Evolutionary conservation across 1,139 yeast genomes (phyloP).

Genomic region (Lodderomyces jiufengensis): DNA sequence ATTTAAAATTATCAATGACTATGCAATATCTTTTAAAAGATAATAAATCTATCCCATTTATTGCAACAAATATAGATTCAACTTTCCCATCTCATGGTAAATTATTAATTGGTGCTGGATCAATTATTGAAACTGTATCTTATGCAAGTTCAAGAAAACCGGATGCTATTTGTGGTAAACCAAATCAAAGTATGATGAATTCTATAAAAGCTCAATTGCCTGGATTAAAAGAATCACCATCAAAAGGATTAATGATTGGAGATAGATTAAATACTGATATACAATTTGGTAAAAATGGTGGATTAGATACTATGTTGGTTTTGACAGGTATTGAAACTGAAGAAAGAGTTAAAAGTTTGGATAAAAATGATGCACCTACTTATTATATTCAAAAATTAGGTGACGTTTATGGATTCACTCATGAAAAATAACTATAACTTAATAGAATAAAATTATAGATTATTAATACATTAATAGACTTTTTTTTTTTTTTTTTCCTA

Average conservation of each 20-base stretch:
- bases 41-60: slow-evolving; percentile 64
- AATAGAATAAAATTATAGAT: not conserved
- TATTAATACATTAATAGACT: too few relatives aligned
- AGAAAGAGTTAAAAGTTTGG: slow-evolving; percentile 44
- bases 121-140: slow-evolving; percentile 78
- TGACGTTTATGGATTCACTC: slow-evolving; percentile 56
- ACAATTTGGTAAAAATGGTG: slow-evolving; percentile 85
- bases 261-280: slow-evolving; percentile 95
- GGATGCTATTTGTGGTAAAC: slow-evolving; percentile 80
- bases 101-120: slow-evolving; percentile 92
- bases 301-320: slow-evolving; percentile 78
- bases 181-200: slow-evolving; percentile 85
- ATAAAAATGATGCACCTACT: slow-evolving; percentile 53
- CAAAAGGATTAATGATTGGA: slow-evolving; percentile 85
- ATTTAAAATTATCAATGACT: slow-evolving; percentile 76
- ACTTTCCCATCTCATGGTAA: slow-evolving; percentile 89
- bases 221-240: slow-evolving; percentile 46
- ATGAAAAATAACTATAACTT: slow-evolving; percentile 2
- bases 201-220: slow-evolving; percentile 71
- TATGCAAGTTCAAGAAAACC: slow-evolving; percentile 70
- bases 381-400: slow-evolving; percentile 74
- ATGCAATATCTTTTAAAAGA: slow-evolving; percentile 67
- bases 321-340: slow-evolving; percentile 88
- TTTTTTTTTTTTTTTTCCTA: slow-evolving; percentile 22
- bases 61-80: slow-evolving; percentile 95